Percentiles rank a stretch among this genome's conserved stretches.
Conservation (phyloP, 148 eudicot genomes). For the Selenicereus undatus region DNA sequence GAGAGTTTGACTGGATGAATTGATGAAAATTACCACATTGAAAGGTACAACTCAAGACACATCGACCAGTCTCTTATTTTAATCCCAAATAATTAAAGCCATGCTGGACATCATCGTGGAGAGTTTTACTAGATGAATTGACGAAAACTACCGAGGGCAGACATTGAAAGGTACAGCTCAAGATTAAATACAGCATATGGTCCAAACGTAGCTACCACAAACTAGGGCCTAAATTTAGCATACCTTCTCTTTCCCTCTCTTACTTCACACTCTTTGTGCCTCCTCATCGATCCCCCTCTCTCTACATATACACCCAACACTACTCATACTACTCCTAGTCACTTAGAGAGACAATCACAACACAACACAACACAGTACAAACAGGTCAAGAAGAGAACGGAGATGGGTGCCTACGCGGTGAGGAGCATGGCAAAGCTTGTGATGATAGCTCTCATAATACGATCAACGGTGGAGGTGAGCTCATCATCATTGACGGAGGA, state of each 20-base stretch:
- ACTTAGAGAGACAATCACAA: background rate
- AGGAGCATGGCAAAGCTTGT: background rate
- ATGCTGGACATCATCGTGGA: no score
- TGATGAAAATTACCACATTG: background rate
- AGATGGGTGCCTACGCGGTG: background rate
- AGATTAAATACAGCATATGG: background rate
- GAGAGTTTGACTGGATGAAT: no score
- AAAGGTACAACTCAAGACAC: background rate
- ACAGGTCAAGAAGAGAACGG: background rate
- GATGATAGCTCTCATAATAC: background rate
- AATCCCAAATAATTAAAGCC: no score
- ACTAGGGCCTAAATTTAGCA: background rate
- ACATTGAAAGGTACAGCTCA: background rate
- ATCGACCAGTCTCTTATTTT: no score
- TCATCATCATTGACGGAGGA: constrained; percentile 10
- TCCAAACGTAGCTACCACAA: background rate
- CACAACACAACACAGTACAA: no score
- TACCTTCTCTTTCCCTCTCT: background rate
- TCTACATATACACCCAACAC: background rate
- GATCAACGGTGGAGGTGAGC: background rate
- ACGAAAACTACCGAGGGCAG: no score
- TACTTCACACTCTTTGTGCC: background rate
- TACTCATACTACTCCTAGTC: background rate
- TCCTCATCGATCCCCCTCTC: background rate
- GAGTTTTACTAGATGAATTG: no score